Evolutionary conservation across 352 stramenopile species (phyloP).

Genomic region (Globisporangium iwayamae): DNA sequence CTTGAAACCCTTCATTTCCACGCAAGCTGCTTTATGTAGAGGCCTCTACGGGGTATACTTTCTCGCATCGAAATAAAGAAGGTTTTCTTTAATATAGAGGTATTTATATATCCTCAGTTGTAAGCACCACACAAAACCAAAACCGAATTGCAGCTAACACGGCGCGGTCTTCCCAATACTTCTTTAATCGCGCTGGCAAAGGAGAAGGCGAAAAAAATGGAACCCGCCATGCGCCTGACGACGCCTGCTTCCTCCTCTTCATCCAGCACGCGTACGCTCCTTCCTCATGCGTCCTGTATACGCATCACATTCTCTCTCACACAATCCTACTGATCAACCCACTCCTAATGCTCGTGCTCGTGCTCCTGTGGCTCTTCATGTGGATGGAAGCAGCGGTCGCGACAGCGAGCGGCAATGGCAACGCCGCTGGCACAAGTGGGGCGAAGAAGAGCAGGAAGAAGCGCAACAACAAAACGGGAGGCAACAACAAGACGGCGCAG

Average conservation of each 20-base stretch:
- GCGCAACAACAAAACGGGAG: slow-evolving; percentile 4
- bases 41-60: background rate
- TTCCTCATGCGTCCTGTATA: background rate
- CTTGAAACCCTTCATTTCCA: too few species aligned
- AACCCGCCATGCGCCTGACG: background rate
- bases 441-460: slow-evolving; percentile 16
- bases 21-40: too few species aligned
- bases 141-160: background rate
- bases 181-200: too few species aligned
- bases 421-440: background rate
- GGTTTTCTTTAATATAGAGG: background rate
- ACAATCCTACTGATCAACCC: background rate
- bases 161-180: background rate
- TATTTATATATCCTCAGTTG: background rate
- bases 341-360: slow-evolving; percentile 13
- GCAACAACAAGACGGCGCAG: background rate
- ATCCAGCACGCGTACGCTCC: background rate
- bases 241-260: background rate
- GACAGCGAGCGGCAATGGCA: background rate
- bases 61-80: background rate
- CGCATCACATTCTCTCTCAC: background rate
- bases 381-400: background rate
- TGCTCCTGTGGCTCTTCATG: slow-evolving; percentile 11
- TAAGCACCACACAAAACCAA: background rate
- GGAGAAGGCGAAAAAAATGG: background rate